These are phyloP conservation scores for Amylocystis lapponica DNA, from an alignment of 768 basidiomycete genomes.

Conservation along the genomic window DNA sequence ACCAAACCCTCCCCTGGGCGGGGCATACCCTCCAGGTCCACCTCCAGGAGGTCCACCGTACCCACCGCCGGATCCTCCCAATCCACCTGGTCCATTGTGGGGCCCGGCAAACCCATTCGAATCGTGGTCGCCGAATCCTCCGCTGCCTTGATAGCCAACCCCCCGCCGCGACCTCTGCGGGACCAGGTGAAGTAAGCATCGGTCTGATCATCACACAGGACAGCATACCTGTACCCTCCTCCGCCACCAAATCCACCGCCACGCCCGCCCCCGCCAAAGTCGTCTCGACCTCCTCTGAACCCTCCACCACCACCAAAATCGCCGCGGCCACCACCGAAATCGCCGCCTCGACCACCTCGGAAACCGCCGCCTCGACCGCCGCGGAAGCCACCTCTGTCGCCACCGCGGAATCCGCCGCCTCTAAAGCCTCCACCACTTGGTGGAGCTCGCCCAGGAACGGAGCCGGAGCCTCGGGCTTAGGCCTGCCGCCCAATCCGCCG, in stretches of 20 bases:
- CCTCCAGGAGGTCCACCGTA: constrained; percentile 34
- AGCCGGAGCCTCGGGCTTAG: constrained; percentile 56
- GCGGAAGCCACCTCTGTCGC: constrained; percentile 28
- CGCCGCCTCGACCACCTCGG: constrained; percentile 36
- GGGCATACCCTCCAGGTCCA: constrained; percentile 42
- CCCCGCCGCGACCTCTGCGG: constrained; percentile 57
- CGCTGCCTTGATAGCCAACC: constrained; percentile 66
- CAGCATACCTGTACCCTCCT: constrained; percentile 12
- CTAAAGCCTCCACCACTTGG: constrained; percentile 40
- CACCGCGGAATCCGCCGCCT: constrained; percentile 31
- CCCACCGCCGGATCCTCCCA: constrained; percentile 27
- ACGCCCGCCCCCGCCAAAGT: constrained; percentile 31
- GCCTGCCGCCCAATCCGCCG: constrained; percentile 98
- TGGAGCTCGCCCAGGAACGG: constrained; percentile 41
- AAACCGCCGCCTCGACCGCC: constrained; percentile 29
- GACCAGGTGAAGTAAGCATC: constrained; percentile 13
- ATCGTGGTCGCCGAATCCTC: constrained; percentile 43
- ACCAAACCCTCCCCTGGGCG: constrained; percentile 40
- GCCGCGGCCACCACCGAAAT: constrained; percentile 29
- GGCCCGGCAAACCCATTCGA: constrained; percentile 31
- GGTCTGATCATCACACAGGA: not conserved
- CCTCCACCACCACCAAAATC: constrained; percentile 40
- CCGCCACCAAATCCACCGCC: constrained; percentile 32
- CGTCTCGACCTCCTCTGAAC: constrained; percentile 32
- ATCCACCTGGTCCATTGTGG: constrained; percentile 24